These are phyloP conservation scores for Pigoraptor vietnamica DNA, from an alignment of 78 protist species.

Conservation along the genomic window DNA sequence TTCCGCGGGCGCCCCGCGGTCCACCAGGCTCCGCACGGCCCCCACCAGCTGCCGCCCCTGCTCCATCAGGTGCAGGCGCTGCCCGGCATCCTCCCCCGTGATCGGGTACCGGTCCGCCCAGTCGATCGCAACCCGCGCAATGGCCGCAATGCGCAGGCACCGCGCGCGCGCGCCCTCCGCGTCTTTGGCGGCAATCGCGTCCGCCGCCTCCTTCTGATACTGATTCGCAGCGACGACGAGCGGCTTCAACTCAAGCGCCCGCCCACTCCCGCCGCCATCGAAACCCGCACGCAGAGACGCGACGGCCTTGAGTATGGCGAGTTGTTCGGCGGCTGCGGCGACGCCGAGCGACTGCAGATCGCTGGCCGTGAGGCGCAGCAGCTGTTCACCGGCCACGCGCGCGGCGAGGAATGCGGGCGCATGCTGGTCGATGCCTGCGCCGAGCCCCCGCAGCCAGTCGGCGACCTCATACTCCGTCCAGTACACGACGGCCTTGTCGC, in stretches of 20 bases:
- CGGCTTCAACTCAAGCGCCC: not conserved
- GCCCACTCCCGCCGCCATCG: not conserved
- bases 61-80: not conserved
- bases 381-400: not conserved
- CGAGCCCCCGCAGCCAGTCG: not conserved
- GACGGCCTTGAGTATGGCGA: not conserved
- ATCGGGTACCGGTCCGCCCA: not conserved
- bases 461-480: not conserved
- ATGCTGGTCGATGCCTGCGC: not conserved
- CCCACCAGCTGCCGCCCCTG: not conserved
- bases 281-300: not conserved
- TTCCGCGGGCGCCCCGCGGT: not conserved
- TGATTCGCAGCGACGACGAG: not conserved
- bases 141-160: not conserved
- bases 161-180: not conserved
- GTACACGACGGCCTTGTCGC: not conserved
- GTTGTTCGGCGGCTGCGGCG: not conserved
- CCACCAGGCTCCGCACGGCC: not conserved
- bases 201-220: not conserved
- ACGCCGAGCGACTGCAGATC: not conserved
- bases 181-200: not conserved
- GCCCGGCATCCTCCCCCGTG: not conserved
- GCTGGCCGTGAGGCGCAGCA: not conserved
- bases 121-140: not conserved
- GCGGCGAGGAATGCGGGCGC: not conserved